Base-by-base conservation (phyloP, 345 rosid genomes). In the Hevea brasiliensis region DNA sequence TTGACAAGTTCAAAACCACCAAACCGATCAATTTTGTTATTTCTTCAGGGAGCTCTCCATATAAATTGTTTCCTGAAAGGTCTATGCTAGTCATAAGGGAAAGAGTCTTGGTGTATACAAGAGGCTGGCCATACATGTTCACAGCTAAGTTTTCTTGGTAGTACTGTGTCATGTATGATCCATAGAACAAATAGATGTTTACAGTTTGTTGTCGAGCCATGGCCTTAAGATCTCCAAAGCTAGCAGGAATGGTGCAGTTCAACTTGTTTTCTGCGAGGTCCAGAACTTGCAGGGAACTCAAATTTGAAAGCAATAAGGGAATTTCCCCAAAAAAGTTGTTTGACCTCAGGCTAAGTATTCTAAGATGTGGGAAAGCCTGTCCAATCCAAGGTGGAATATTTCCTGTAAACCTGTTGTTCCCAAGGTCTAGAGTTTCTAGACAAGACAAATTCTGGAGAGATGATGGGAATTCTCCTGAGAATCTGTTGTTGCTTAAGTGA, bases 21-120 rank as follows among this genome's bases (percentile, higher is more conserved):
- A 81, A 54, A 10, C 84, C 84, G 14, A 65, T 41, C 32, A 85
- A 70, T 68, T 81, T 76, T 54, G 82, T 80, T n/a, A 85, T 50
- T 56, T 68, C 74, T 64, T 67, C 59, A 2, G 86, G 88, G 27
- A 85, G 64, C 15, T 73, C 79, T 42, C 88, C 90, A 9, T 14
- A 6, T 29, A 87, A 71, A 18, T 72, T 74, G 72, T 85, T 83
- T 26, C 82, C 63, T 0, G 86, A 83, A 9, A 83, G 84, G 73
- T 85, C 85, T 45, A 81, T 74, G 87, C 81, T 68, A 3, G 73
- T 85, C 42, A 87, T 73, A 14, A 83, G 84, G 35, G 85, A 81
- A 68, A 87, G 84, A 23, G 72, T 83, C 62, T 78, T 83, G 80
- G 82, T 80, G 77, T 71, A 85, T 24, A 32, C 58, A 45, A 17